phyloP scores from a whole-genome alignment of 1,284 basidiomycete genomes.

The Leccinum insolens region DNA sequence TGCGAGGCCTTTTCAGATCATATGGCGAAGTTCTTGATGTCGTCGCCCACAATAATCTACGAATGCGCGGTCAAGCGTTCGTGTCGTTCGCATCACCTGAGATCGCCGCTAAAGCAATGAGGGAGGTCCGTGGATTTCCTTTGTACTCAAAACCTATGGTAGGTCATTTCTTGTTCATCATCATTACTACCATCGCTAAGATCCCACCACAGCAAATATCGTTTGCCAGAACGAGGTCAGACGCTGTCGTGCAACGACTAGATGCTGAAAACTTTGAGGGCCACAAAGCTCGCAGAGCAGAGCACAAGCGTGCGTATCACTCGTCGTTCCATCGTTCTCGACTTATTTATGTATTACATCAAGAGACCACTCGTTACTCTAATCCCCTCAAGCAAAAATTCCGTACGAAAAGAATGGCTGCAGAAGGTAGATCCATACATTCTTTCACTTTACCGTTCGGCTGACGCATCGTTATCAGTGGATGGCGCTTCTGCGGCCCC shows the following conservation, averaged over 20 bases:
- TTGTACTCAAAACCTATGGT: conserved; percentile 98
- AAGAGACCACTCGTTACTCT: conserved; percentile 79
- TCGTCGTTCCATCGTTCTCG: conserved; percentile 18
- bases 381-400: conserved; percentile 89
- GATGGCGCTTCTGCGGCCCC: conserved; percentile 70
- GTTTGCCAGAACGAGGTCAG: conserved; percentile 87
- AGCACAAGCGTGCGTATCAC: conserved; percentile 73
- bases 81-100: conserved; percentile 87
- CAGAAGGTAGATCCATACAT: conserved; percentile 59
- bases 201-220: conserved; percentile 76
- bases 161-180: conserved; percentile 24
- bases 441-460: conserved; percentile 8
- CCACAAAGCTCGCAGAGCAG: conserved; percentile 75
- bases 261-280: conserved; percentile 69
- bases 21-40: conserved; percentile 94
- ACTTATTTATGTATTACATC: conserved; percentile 10
- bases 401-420: conserved; percentile 76
- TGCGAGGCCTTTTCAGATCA: conserved; percentile 88
- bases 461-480: conserved; percentile 44
- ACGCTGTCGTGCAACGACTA: conserved; percentile 81
- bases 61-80: conserved; percentile 99
- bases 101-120: conserved; percentile 84
- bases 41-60: conserved; percentile 88
- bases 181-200: conserved; percentile 11
- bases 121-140: conserved; percentile 93